Evolutionary conservation across 257 asterid genomes (phyloP), one percentile per base, ranked within the genome.

Genomic region (Fraxinus quadrangulata): DNA sequence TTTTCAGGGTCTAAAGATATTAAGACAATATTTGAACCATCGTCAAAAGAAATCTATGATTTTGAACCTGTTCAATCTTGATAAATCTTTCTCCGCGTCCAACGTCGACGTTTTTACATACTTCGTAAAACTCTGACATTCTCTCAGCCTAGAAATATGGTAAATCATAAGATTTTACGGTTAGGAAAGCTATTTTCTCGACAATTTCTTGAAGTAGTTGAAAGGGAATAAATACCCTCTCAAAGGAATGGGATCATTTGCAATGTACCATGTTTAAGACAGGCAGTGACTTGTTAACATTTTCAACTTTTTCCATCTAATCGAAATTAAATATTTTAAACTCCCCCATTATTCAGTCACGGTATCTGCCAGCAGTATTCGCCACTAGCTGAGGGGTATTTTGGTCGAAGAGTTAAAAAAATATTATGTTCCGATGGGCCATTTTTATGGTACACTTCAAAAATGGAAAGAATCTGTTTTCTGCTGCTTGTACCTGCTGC

Each of bases 81-180:
- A 92, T 85, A 83, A 82, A 93, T 82, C 93, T 89, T 78, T 96
- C 97, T 70, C 99, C 99, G 70, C 97, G 98, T 40, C 98, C 96
- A 39, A 86, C 85, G 34, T 96, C 98, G 75, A 96, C 89, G 80
- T 84, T 87, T 80, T 93, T 96, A 82, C 97, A 92, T 82, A 93
- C 86, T 84, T 96, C 98, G 4, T 89, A 90, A 80, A 93, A 96
- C 85, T 96, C 97, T 3, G 99, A 96, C 78, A 96, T 85, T 75
- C 92, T 87, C 88, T 90, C 99, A 37, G 98, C 98, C 99, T 96
- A 85, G 45, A 84, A 59, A 85, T 33, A 75, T 70, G 28, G 34
- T 75, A 36, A 68, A 51, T 77, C 37, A 75, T 79, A 63, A 81
- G 42, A 24, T 17, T 67, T 77, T 56, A 56, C 3, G 2, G 9